Percentiles rank a stretch among this genome's conserved stretches.
phyloP scores from a whole-genome alignment of 169 alveolate genomes.

The Cryptosporidium sp. region DNA sequence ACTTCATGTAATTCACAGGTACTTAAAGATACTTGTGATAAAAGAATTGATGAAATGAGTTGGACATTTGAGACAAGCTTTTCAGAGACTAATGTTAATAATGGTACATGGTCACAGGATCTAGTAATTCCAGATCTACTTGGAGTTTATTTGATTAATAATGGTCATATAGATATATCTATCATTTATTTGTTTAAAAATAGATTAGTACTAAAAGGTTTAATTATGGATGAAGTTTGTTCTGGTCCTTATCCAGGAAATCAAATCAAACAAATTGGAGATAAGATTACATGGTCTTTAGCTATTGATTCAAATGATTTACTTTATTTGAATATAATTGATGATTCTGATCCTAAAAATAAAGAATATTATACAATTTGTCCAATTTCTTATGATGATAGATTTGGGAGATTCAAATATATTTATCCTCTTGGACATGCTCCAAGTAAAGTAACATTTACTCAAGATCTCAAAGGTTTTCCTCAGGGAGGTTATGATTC shows the following conservation, averaged over 20 bases:
- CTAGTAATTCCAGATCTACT: neutral
- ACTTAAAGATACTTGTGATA: neutral
- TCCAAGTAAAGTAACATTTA: neutral
- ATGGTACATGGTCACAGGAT: slow-evolving; percentile 7
- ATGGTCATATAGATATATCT: neutral
- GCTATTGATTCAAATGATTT: neutral
- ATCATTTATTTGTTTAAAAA: slow-evolving; percentile 21
- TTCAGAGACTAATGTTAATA: slow-evolving; percentile 6
- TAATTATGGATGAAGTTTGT: neutral
- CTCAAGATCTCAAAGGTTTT: neutral
- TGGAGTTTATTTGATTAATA: neutral
- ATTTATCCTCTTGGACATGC: neutral
- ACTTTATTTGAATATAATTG: neutral
- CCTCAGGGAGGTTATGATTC: neutral
- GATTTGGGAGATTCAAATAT: too few relatives aligned
- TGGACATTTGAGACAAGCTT: neutral
- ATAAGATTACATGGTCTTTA: slow-evolving; percentile 15
- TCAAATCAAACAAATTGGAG: neutral
- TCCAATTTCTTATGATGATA: too few relatives aligned
- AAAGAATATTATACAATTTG: neutral
- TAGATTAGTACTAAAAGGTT: slow-evolving; percentile 12
- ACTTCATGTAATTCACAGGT: slow-evolving; percentile 7
- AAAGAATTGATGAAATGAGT: neutral
- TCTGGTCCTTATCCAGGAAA: slow-evolving; percentile 62
- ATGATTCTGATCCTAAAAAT: too few relatives aligned